These are phyloP conservation scores for Thecaphora frezii DNA, from an alignment of 1,284 basidiomycete genomes.

Conservation along the genomic window DNA sequence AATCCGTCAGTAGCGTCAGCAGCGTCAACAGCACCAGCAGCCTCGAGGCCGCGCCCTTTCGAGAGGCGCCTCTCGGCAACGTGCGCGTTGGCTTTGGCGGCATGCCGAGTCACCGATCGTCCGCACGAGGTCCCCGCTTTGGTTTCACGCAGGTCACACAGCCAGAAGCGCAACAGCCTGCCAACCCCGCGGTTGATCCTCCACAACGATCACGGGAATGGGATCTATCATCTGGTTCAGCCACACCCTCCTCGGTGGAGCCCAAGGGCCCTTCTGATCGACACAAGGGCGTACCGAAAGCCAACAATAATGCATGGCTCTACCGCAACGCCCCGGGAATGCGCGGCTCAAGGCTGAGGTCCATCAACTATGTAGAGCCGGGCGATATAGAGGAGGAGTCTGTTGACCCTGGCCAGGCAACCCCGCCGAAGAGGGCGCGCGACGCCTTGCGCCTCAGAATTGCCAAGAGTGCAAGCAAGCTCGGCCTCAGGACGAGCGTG, in stretches of 20 bases:
- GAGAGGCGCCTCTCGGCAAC: conserved; percentile 54
- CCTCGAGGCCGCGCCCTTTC: conserved; percentile 55
- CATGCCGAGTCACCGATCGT: background rate
- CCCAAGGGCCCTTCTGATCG: conserved; percentile 9
- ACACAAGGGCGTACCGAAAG: conserved; percentile 40
- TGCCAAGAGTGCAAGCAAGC: conserved; percentile 38
- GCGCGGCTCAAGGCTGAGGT: conserved; percentile 9
- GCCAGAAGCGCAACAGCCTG: background rate
- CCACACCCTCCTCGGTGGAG: too few species aligned
- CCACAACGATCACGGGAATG: too few species aligned
- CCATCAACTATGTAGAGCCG: conserved; percentile 7
- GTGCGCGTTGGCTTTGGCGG: conserved; percentile 38
- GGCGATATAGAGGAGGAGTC: background rate
- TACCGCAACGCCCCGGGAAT: conserved; percentile 53
- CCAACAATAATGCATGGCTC: conserved; percentile 41
- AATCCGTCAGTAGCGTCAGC: conserved; percentile 53
- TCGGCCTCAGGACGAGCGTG: conserved; percentile 38
- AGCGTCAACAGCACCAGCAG: conserved; percentile 54
- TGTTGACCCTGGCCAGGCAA: background rate
- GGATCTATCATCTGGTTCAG: too few species aligned
- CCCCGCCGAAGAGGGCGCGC: conserved; percentile 24
- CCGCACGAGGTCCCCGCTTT: background rate
- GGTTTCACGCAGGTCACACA: background rate
- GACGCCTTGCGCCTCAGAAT: conserved; percentile 42
- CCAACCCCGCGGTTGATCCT: too few species aligned